These are phyloP conservation scores for Hyparrhenia diplandra DNA, from an alignment of 176 grass and related monocot genomes.

Conservation along the genomic window DNA sequence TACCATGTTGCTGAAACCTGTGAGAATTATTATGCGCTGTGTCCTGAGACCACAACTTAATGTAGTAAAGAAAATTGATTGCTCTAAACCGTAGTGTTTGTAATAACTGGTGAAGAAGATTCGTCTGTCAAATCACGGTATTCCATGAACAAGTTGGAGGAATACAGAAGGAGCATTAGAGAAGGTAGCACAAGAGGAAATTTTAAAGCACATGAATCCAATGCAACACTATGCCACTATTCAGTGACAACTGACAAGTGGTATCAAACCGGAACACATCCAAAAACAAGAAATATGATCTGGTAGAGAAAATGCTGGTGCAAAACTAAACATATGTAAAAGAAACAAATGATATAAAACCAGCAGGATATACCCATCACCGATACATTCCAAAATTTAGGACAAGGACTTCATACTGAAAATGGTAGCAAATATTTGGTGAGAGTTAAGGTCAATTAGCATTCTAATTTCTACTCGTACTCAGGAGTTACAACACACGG, in stretches of 20 bases:
- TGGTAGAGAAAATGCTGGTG: background rate
- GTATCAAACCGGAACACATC: background rate
- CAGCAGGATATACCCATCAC: background rate
- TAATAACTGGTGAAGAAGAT: background rate
- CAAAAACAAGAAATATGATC: background rate
- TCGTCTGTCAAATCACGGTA: background rate
- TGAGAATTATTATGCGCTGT: background rate
- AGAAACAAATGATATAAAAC: background rate
- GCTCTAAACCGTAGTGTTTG: background rate
- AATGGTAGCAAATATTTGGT: constrained; percentile 2
- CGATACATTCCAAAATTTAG: background rate
- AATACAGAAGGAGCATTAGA: background rate
- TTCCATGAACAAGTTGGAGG: background rate
- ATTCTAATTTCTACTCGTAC: constrained; percentile 8
- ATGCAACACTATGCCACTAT: too few species aligned
- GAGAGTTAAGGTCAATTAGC: constrained; percentile 14
- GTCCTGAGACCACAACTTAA: background rate
- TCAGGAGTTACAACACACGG: background rate
- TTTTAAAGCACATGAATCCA: background rate
- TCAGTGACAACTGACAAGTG: background rate
- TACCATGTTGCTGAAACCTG: background rate
- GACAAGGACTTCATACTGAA: background rate
- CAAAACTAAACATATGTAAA: background rate
- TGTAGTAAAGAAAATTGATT: background rate
- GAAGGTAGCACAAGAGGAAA: background rate